A percentile compares a stretch with the other conserved stretches of the same genome.
These are phyloP conservation scores for Hemileia vastatrix DNA, from an alignment of 1,284 basidiomycete genomes.

Conservation along the genomic window DNA sequence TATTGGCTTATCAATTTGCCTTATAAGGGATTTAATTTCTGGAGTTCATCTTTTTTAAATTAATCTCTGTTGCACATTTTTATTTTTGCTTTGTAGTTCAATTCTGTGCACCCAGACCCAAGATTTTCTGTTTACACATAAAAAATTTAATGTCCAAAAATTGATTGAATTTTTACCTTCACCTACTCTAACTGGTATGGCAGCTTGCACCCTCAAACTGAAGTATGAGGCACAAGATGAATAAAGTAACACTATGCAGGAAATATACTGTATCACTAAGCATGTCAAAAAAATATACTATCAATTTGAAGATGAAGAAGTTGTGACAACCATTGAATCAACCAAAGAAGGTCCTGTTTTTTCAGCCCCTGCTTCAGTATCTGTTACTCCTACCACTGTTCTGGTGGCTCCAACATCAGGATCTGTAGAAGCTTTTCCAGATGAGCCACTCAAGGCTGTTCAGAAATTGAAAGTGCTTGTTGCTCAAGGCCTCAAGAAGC, in stretches of 20 bases:
- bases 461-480: conserved; percentile 83
- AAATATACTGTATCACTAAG: conserved; percentile 87
- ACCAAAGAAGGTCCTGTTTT: too few relatives aligned
- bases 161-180: conserved; percentile 93
- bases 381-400: conserved; percentile 42
- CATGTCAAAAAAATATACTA: conserved; percentile 96
- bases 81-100: conserved; percentile 47
- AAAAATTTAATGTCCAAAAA: conserved; percentile 65
- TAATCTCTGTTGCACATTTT: neutral
- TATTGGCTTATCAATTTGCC: conserved; percentile 85
- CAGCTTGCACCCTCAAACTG: conserved; percentile 81
- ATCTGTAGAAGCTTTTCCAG: conserved; percentile 66
- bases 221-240: conserved; percentile 89
- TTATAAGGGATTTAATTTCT: conserved; percentile 23
- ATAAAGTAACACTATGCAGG: conserved; percentile 66
- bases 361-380: conserved; percentile 42
- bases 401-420: conserved; percentile 50
- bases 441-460: conserved; percentile 80
- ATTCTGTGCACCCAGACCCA: conserved; percentile 22
- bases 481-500: conserved; percentile 97
- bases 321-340: neutral
- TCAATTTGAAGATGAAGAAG: conserved; percentile 79
- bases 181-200: conserved; percentile 94
- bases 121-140: conserved; percentile 81
- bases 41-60: neutral